Evolutionary conservation across 2,329 filamentous ascomycete genomes (phyloP).

Genomic region (Geosmithia morbida): DNA sequence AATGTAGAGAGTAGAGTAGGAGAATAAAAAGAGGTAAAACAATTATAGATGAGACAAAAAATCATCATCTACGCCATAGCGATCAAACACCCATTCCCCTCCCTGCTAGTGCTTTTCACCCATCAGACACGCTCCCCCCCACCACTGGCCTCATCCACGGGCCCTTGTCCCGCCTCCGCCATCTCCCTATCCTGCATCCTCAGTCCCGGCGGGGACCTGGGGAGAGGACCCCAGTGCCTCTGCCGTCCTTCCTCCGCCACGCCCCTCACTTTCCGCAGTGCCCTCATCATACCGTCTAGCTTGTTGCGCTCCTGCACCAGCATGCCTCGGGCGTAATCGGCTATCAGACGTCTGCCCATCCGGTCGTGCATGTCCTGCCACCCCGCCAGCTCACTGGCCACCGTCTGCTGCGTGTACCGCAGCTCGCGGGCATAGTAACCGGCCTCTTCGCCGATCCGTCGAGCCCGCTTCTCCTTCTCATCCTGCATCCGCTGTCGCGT

Average conservation of each 20-base stretch:
- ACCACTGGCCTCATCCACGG: constrained; percentile 5
- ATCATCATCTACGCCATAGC: no score
- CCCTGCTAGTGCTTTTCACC: no score
- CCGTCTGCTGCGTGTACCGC: constrained; percentile 83
- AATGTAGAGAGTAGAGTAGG: no score
- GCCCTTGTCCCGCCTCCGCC: constrained; percentile 7
- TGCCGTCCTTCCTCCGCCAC: constrained; percentile 3
- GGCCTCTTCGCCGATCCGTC: constrained; percentile 54
- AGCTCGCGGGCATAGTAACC: constrained; percentile 67
- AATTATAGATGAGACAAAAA: no score
- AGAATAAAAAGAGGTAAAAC: no score
- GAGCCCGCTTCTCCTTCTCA: constrained; percentile 70
- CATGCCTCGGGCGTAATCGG: constrained; percentile 62
- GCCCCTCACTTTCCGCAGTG: constrained; percentile 47
- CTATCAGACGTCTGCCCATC: constrained; percentile 60
- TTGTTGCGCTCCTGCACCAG: constrained; percentile 67
- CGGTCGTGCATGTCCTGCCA: constrained; percentile 85
- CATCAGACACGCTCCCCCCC: constrained; percentile 4
- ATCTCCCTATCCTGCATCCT: constrained; percentile 5
- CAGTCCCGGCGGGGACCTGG: background rate
- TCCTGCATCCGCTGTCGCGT: constrained; percentile 68
- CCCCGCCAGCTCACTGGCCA: constrained; percentile 78
- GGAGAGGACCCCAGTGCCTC: background rate
- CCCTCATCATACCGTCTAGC: constrained; percentile 67
- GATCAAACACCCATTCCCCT: no score